Conservation (phyloP, 768 basidiomycete genomes). For the Calocybe gangraenosa region DNA sequence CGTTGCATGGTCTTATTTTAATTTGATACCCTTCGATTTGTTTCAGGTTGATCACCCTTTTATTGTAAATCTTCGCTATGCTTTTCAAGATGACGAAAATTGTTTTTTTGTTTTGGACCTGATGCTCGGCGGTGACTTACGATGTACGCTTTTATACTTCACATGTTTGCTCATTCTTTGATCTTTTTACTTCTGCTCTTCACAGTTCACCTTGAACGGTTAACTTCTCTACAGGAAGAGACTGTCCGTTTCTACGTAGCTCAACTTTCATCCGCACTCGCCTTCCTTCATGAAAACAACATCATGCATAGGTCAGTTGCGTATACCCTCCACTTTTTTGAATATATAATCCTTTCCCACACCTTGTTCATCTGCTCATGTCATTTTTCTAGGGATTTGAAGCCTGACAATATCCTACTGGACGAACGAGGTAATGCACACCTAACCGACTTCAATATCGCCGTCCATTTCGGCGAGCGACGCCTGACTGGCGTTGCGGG, state of each 20-base stretch:
- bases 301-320: slow-evolving; percentile 96
- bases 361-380: slow-evolving; percentile 16
- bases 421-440: slow-evolving; percentile 96
- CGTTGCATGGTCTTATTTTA: slow-evolving; percentile 1
- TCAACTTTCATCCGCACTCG: slow-evolving; percentile 81
- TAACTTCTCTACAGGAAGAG: slow-evolving; percentile 71
- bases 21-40: too few species aligned
- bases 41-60: slow-evolving; percentile 89
- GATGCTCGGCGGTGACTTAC: slow-evolving; percentile 93
- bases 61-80: slow-evolving; percentile 92
- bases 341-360: too few species aligned
- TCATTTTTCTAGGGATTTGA: slow-evolving; percentile 68
- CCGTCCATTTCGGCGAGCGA: slow-evolving; percentile 91
- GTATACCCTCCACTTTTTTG: slow-evolving; percentile 7
- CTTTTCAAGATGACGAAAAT: slow-evolving; percentile 97
- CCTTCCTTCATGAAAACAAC: slow-evolving; percentile 86
- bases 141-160: slow-evolving; percentile 57
- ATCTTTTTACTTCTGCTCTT: slow-evolving; percentile 10
- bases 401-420: slow-evolving; percentile 96
- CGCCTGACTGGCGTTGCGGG: slow-evolving; percentile 90
- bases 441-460: slow-evolving; percentile 97
- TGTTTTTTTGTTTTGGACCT: slow-evolving; percentile 98
- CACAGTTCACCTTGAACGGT: slow-evolving; percentile 83
- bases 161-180: slow-evolving; percentile 4
- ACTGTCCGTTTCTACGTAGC: slow-evolving; percentile 87